Evolutionary conservation across 805 yeast genomes (phyloP).

Genomic region (Kluyveromyces lactis): DNA sequence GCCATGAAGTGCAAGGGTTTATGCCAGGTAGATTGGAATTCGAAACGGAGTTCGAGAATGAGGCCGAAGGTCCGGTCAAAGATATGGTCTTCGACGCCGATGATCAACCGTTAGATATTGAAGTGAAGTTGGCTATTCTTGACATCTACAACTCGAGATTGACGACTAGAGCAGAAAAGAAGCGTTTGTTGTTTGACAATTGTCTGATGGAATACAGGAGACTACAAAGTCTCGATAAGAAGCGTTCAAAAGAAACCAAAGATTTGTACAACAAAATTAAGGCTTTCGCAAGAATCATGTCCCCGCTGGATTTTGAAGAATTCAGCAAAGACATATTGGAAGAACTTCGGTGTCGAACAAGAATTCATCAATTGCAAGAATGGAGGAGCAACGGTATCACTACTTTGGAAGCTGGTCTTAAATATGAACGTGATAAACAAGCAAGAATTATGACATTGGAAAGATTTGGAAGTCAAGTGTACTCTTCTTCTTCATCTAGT

Average conservation of each 20-base stretch:
- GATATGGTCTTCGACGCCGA: slow-evolving; percentile 95
- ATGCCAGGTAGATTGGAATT: slow-evolving; percentile 99
- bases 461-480: slow-evolving; percentile 34
- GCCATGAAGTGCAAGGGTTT: slow-evolving; percentile 95
- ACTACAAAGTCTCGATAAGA: slow-evolving; percentile 74
- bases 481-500: slow-evolving; percentile 16
- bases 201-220: slow-evolving; percentile 76
- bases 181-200: slow-evolving; percentile 71
- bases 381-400: slow-evolving; percentile 90
- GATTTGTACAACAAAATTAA: slow-evolving; percentile 69
- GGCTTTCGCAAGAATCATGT: slow-evolving; percentile 73
- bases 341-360: slow-evolving; percentile 69
- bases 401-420: slow-evolving; percentile 70
- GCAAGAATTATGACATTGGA: slow-evolving; percentile 56
- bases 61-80: slow-evolving; percentile 88
- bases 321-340: slow-evolving; percentile 66
- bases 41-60: slow-evolving; percentile 94
- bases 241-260: slow-evolving; percentile 80
- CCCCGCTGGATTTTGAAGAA: slow-evolving; percentile 69
- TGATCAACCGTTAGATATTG: slow-evolving; percentile 81
- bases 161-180: slow-evolving; percentile 88
- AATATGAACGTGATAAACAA: slow-evolving; percentile 82
- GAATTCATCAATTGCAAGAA: slow-evolving; percentile 85
- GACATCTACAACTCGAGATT: slow-evolving; percentile 86
- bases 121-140: slow-evolving; percentile 76